Evolutionary conservation across 148 eudicot species (phyloP), one percentile per base, ranked within the genome.

Genomic region (Cornus florida): DNA sequence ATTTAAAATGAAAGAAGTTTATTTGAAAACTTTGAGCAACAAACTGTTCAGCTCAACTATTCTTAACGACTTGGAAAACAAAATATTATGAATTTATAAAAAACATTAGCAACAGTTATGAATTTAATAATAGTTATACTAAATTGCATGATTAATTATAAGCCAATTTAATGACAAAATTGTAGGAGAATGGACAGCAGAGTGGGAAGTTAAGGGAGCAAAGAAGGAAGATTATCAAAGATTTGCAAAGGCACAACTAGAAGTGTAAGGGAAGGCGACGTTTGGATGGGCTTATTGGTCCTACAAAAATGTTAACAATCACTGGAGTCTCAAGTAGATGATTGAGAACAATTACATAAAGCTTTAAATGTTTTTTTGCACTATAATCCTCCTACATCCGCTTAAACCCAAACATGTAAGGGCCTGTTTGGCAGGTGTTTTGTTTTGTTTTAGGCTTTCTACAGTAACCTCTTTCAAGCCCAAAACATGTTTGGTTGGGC

Each of bases 141-240:
- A n/a, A n/a, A n/a, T 10, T 11, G 59, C 1, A 53, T 53, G 59
- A 14, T 53, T 53, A 53, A 53, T 13, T 53, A 14, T 11, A 11
- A 10, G 59, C 17, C 4, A 53, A 10, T 53, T 53, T 53, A 3
- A 53, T 53, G 59, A 53, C 59, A 53, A 67, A 67, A n/a, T 7
- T 68, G 66, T 66, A 81, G 84, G 84, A 35, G 84, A 81, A 76
- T 81, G 84, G 84, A 38, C 57, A 7, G 80, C 66, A 7, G 80
- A 76, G 38, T 81, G 79, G 75, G 59, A 23, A 69, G 69, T 11
- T 43, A 0, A 50, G 22, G 13, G 43, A 24, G 72, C 76, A 60
- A 31, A 50, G 8, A 64, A 41, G 12, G 67, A 66, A 10, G 84
- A 81, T 9, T 76, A 76, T 53, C 76, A 71, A 17, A 76, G 71